phyloP scores from a whole-genome alignment of 495 filamentous ascomycete genomes.

The Sporormia fimetaria region DNA sequence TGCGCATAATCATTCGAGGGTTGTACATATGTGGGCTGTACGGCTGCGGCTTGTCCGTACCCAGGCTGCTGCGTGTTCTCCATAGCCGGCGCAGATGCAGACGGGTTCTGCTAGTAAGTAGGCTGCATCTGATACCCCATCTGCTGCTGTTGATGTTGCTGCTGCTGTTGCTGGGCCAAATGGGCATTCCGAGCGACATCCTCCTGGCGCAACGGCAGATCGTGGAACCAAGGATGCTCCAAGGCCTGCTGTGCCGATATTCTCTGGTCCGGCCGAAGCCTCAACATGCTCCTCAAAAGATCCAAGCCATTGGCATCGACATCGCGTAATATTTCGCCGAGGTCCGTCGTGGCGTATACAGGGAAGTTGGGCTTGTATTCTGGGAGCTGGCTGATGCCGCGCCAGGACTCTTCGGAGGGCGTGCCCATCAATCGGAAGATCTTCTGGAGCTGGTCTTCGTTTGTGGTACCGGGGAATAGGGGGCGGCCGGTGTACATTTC shows the following conservation, averaged over 20 bases:
- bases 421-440: slow-evolving; percentile 84
- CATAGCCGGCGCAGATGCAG: too few relatives aligned
- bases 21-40: too few relatives aligned
- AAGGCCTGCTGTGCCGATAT: slow-evolving; percentile 76
- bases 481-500: slow-evolving; percentile 78
- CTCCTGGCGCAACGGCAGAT: slow-evolving; percentile 44
- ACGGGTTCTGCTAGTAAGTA: too few relatives aligned
- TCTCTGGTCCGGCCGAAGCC: slow-evolving; percentile 83
- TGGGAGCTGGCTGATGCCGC: slow-evolving; percentile 74
- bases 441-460: slow-evolving; percentile 68
- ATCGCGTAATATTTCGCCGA: slow-evolving; percentile 74
- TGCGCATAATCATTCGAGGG: too few relatives aligned
- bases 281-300: slow-evolving; percentile 78
- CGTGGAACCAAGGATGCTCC: slow-evolving; percentile 81
- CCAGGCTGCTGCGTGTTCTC: too few relatives aligned
- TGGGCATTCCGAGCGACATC: too few relatives aligned
- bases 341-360: slow-evolving; percentile 87
- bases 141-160: too few relatives aligned
- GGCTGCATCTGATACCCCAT: too few relatives aligned
- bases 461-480: slow-evolving; percentile 70
- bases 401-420: slow-evolving; percentile 92
- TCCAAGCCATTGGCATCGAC: slow-evolving; percentile 80
- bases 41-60: too few relatives aligned
- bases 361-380: slow-evolving; percentile 93
- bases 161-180: slow-evolving; percentile 28